Conservation (phyloP, 495 filamentous ascomycete genomes). For the Immersiella caudata region DNA sequence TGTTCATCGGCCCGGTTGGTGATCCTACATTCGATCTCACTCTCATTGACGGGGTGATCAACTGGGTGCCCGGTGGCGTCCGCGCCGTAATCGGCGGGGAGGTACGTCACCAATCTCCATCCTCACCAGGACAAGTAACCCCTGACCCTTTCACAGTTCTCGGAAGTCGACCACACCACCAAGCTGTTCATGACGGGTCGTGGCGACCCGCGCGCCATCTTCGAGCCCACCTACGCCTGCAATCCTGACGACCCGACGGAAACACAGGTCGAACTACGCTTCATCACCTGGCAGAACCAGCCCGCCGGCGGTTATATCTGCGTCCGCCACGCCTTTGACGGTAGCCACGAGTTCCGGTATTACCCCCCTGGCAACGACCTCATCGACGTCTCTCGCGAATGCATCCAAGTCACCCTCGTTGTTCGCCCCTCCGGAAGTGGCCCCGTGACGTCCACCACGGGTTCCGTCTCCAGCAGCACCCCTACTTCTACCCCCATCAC, state of each 20-base stretch:
- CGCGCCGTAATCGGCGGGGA: conserved; percentile 51
- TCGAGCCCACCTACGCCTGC: conserved; percentile 53
- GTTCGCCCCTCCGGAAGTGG: conserved; percentile 12
- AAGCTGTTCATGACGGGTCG: conserved; percentile 60
- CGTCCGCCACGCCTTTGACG: conserved; percentile 44
- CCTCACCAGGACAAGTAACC: neutral
- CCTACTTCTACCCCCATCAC: conserved; percentile 11
- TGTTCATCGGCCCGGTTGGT: conserved; percentile 53
- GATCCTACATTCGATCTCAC: conserved; percentile 49
- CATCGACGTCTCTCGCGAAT: conserved; percentile 39
- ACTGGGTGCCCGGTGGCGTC: conserved; percentile 29
- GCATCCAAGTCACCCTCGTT: conserved; percentile 44
- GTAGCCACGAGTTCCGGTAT: conserved; percentile 38
- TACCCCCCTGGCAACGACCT: conserved; percentile 44
- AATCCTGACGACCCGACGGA: conserved; percentile 49
- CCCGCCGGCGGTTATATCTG: conserved; percentile 47
- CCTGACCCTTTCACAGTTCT: conserved; percentile 39
- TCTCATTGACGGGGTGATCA: conserved; percentile 49
- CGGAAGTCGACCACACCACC: conserved; percentile 55
- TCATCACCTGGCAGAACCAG: conserved; percentile 38
- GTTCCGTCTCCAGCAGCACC: neutral
- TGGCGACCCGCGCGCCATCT: conserved; percentile 50
- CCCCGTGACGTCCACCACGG: conserved; percentile 1
- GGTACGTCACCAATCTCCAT: too few relatives aligned
- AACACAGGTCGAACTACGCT: conserved; percentile 47